Evolutionary conservation across 2,329 filamentous ascomycete genomes (phyloP), one percentile per base, ranked within the genome.

Genomic region (Penicillium sp.): DNA sequence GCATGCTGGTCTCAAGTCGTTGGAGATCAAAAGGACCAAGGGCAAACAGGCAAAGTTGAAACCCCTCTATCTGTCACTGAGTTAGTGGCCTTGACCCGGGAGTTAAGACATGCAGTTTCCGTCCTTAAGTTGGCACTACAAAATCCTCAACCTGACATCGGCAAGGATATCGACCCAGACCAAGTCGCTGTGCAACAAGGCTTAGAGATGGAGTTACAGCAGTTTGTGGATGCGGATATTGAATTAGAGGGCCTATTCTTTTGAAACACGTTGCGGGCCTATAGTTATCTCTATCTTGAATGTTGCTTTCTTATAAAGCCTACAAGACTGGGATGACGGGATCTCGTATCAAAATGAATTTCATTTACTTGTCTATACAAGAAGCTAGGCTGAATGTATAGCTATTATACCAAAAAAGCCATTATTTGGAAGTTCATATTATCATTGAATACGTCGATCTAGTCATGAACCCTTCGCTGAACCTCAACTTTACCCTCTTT

Each of bases 1-100:
- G 56, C 77, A 1, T 82, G 79, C 57, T 86, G 80, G 79, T 58
- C 80, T 3, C 76, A 76, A 42, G 52, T 79, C 11, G 50, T 65
- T 2, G 57, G 62, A 13, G 68, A 70, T 10, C 48, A 56, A 32
- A 45, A 45, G 3, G 50, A 49, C n/a, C n/a, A n/a, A 8, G 32
- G 17, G 12, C 9, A 14, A 12, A n/a, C 7, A 23, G 30, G 16
- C n/a, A 27, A 43, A 43, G 26, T 10, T 3, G 8, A 2, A 18
- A 33, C n/a, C 38, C 41, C 5, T 32, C 34, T 32, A 5, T 23
- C 39, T 1, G 23, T 20, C 8, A 27, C 25, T 2, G 45, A 37
- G 7, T 17, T 63, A 23, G 26, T 16, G 1, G 41, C 35, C 6
- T 18, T 65, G 7, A 59, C 60, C 34, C 40, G 35, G 7, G 50